Base-by-base conservation (phyloP, 1,284 basidiomycete genomes). In the Porogramme epimiltina region DNA sequence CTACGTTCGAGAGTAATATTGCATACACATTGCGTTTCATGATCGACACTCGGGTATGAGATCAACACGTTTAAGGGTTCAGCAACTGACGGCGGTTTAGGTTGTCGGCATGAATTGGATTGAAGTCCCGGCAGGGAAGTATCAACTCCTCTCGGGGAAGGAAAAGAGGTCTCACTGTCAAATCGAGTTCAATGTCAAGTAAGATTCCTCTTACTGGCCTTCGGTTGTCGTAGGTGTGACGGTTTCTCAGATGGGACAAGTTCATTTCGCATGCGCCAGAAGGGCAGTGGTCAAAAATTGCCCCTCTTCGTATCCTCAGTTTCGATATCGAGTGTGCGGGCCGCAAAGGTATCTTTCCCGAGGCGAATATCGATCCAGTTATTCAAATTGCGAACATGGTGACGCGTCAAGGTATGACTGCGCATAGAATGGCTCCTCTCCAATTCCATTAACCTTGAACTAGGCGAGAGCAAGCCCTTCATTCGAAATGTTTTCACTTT, bases 301-400 rank as follows among this genome's bases (percentile, higher is more conserved):
- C 95, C 0, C 95, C 95, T 1, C 73, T 98, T 1, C 85, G 95
- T 13, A 90, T 97, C 58, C 79, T 98, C 23, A 95, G 93, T 63
- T 98, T 98, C 62, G 95, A 98, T 82, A 97, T 98, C 61, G 95
- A 98, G 70, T 98, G 95, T 71, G 95, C 95, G 0, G 95, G 95
- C 23, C 79, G 95, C 19, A 97, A 97, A 65, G 95, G 95, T 40
- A 90, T 97, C 59, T 98, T 98, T 65, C 95, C 95, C 0, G 95
- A 98, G 66, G 79, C 95, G 2, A 75, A 87, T 15, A 71, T 81
- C 22, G 95, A 98, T 67, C 95, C 95, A 3, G 93, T 98, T 52
- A 98, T 98, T 62, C 95, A 98, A 64, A 97, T 98, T 52, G 95
- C 95, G 1, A 95, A 93, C 66, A 97, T 98, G 95, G 95, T 98